Evolutionary conservation across 768 basidiomycete genomes (phyloP).

Genomic region (Amanita subjunquillea): DNA sequence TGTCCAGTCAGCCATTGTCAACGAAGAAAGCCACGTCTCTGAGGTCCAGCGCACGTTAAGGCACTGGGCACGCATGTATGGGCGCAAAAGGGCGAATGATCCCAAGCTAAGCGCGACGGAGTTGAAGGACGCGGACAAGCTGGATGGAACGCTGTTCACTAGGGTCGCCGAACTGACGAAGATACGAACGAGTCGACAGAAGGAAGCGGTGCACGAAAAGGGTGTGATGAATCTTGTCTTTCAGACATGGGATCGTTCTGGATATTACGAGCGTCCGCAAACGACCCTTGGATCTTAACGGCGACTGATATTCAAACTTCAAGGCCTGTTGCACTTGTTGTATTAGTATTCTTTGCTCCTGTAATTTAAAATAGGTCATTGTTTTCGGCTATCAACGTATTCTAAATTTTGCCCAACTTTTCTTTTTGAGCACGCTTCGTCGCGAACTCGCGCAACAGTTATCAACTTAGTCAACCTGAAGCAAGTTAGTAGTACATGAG

Average conservation of each 20-base stretch:
- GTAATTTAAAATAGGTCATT: too few relatives aligned
- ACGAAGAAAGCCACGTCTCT: slow-evolving; percentile 42
- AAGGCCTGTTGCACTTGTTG: too few relatives aligned
- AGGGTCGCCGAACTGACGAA: slow-evolving; percentile 39
- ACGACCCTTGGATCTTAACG: background rate
- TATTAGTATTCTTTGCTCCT: too few relatives aligned
- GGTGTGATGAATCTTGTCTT: slow-evolving; percentile 9
- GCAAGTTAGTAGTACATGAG: too few relatives aligned
- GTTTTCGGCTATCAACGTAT: too few relatives aligned
- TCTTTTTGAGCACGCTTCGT: too few relatives aligned
- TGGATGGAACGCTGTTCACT: slow-evolving; percentile 53
- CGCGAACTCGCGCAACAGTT: too few relatives aligned
- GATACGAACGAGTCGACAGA: slow-evolving; percentile 21
- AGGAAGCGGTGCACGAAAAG: slow-evolving; percentile 10
- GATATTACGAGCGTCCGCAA: slow-evolving; percentile 9
- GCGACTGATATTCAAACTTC: too few relatives aligned
- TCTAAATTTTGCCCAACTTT: too few relatives aligned
- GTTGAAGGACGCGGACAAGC: slow-evolving; percentile 31
- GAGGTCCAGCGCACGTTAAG: slow-evolving; percentile 45
- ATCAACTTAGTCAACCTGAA: too few relatives aligned
- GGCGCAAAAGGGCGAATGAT: slow-evolving; percentile 16
- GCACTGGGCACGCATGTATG: slow-evolving; percentile 38
- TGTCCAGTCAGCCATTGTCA: slow-evolving; percentile 37
- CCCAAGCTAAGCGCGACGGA: slow-evolving; percentile 14
- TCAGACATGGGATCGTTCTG: slow-evolving; percentile 15